Base-by-base conservation (phyloP, 2,329 filamentous ascomycete species). In the Clonostachys chloroleuca region DNA sequence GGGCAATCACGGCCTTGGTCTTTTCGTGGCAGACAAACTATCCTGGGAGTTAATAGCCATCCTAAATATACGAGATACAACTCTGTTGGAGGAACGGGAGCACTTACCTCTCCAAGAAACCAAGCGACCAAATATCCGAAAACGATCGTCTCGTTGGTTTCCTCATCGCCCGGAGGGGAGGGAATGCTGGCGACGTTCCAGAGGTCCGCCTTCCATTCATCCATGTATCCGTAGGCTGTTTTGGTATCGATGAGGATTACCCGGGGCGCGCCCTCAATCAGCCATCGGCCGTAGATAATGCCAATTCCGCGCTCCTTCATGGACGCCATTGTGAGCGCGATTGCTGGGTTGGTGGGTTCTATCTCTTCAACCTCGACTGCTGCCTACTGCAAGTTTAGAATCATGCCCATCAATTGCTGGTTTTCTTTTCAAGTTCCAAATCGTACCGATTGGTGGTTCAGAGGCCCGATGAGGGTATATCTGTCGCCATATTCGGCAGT, bases 401-500 rank as follows among this genome's bases (percentile, higher is more conserved):
- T 36, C 14, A 40, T 10, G 16, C 44, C 5, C 5, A 42, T 36
- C 42, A 40, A 36, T 36, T 12, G 37, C 12, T 18, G 13, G 7
- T 3, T 10, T 40, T 7, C 36, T 39, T 39, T 39, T 18, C 12
- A 39, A 18, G 7, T 39, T 18, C 14, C 36, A 39, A 39, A 18
- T 63, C 86, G 61, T 78, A 94, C 89, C 55, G 94, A 96, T 59
- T 86, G 81, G 65, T 87, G 86, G 72, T 97, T 96, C 64, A 95
- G 84, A 49, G 94, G 94, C 3, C 94, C 94, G 65, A 99, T 92
- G 55, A 97, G 81, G 30, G 90, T 95, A 70, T 99, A 99, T 56
- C 90, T 84, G 50, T 96, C 91, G 69, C 94, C 94, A 94, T 97
- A 99, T 70, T 99, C 94, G 51, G 91, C 91, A 1, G 92, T 96